phyloP scores from a whole-genome alignment of 75 land plant genomes.

The Selaginella moellendorffii region DNA sequence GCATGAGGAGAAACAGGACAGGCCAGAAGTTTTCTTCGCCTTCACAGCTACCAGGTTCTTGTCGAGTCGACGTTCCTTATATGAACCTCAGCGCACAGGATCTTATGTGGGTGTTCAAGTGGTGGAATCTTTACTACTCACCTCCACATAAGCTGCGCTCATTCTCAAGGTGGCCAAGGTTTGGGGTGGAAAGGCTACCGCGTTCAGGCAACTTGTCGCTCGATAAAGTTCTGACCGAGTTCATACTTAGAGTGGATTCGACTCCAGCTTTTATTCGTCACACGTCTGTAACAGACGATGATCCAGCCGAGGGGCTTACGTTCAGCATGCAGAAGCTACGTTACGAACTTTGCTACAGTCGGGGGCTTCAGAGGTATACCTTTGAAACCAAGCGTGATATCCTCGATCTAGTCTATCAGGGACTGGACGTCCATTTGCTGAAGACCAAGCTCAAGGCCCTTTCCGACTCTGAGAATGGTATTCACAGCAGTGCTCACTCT shows the following conservation, averaged over 20 bases:
- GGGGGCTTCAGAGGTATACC: conserved; percentile 63
- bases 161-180: conserved; percentile 83
- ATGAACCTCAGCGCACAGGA: conserved; percentile 71
- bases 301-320: conserved; percentile 86
- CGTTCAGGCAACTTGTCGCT: conserved; percentile 92
- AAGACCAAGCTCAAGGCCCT: conserved; percentile 29
- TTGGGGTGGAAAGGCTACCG: conserved; percentile 51
- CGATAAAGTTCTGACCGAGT: conserved; percentile 95
- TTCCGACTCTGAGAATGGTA: not conserved
- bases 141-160: conserved; percentile 92
- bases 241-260: conserved; percentile 73
- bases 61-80: conserved; percentile 34
- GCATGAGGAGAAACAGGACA: not conserved
- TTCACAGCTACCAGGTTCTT: too few species aligned
- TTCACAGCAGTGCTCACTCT: not conserved
- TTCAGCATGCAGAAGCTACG: conserved; percentile 73
- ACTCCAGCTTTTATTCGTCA: conserved; percentile 70
- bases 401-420: conserved; percentile 91
- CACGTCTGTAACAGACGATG: conserved; percentile 63
- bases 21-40: not conserved
- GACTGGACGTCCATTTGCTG: conserved; percentile 71
- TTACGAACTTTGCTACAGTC: conserved; percentile 74
- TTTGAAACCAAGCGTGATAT: conserved; percentile 75
- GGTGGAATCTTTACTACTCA: conserved; percentile 65
- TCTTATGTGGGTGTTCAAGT: conserved; percentile 70